A percentile compares a stretch with the other conserved stretches of the same genome.
Evolutionary conservation across 768 basidiomycete species (phyloP).

Genomic region (Podaxis mareebaensis): DNA sequence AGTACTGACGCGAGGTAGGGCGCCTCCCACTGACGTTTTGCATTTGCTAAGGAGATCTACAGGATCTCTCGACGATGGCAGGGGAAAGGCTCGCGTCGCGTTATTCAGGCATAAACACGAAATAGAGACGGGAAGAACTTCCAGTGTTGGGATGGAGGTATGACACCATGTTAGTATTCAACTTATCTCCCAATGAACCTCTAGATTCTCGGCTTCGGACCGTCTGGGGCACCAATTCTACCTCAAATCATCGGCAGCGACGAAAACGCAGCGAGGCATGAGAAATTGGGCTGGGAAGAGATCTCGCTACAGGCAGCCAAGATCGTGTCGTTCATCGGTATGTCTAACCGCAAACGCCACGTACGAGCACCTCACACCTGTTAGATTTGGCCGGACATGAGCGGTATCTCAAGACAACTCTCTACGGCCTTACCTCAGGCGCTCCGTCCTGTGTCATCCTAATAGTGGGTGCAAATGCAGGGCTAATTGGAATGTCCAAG

Average conservation of each 20-base stretch:
- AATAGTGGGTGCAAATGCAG: constrained; percentile 95
- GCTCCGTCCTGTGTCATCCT: constrained; percentile 90
- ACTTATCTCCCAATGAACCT: neutral
- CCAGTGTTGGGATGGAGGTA: constrained; percentile 97
- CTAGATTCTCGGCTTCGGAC: constrained; percentile 87
- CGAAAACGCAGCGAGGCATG: constrained; percentile 66
- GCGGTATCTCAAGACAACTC: constrained; percentile 86
- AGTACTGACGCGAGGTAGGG: constrained; percentile 86
- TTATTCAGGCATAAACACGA: constrained; percentile 98
- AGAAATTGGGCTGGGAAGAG: constrained; percentile 95
- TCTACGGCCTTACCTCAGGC: constrained; percentile 93
- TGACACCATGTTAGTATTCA: constrained; percentile 17
- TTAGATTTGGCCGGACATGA: constrained; percentile 95
- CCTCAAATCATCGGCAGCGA: constrained; percentile 64
- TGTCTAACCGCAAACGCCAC: constrained; percentile 9
- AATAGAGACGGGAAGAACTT: constrained; percentile 92
- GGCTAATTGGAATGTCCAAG: constrained; percentile 89
- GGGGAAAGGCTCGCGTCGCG: constrained; percentile 80
- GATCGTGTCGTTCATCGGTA: constrained; percentile 91
- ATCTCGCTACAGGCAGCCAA: constrained; percentile 88
- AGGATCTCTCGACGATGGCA: constrained; percentile 81
- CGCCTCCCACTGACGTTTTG: constrained; percentile 12
- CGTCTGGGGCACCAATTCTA: constrained; percentile 75
- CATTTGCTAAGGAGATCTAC: neutral
- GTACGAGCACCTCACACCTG: neutral